Conservation (phyloP, 1,284 basidiomycete genomes). For the Rhodotorula sp. region DNA sequence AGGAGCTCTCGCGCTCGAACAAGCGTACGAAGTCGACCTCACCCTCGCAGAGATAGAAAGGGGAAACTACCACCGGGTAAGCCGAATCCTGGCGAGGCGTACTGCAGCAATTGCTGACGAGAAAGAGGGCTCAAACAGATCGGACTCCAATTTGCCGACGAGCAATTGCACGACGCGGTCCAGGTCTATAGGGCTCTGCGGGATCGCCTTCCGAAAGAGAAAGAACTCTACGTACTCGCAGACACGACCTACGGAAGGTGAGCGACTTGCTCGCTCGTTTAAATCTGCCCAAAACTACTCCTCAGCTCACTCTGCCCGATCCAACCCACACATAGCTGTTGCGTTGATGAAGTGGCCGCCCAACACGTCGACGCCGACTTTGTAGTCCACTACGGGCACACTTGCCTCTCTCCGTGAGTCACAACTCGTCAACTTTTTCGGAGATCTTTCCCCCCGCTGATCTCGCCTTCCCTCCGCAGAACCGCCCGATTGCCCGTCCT, state of each 20-base stretch:
- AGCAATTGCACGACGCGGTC: slow-evolving; percentile 81
- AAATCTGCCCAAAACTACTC: not conserved
- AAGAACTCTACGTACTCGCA: slow-evolving; percentile 82
- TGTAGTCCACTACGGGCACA: slow-evolving; percentile 93
- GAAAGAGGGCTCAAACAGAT: slow-evolving; percentile 55
- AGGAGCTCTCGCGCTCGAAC: slow-evolving; percentile 41
- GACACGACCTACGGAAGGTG: slow-evolving; percentile 97
- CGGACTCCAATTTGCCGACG: slow-evolving; percentile 94
- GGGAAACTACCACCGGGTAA: slow-evolving; percentile 51
- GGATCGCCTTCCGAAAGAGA: slow-evolving; percentile 54
- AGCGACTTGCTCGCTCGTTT: slow-evolving; percentile 41
- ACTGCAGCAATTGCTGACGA: not conserved
- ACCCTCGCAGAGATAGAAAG: slow-evolving; percentile 49
- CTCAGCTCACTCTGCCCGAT: not conserved
- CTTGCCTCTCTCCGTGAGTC: slow-evolving; percentile 82
- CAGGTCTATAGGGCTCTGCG: slow-evolving; percentile 76
- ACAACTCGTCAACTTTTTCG: slow-evolving; percentile 15
- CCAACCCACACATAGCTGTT: slow-evolving; percentile 63
- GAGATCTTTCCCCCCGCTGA: no score
- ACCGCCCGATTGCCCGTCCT: slow-evolving; percentile 76
- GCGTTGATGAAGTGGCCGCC: slow-evolving; percentile 93
- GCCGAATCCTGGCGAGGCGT: slow-evolving; percentile 12
- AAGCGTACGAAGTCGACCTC: slow-evolving; percentile 52
- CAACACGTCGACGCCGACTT: slow-evolving; percentile 90
- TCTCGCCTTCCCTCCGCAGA: slow-evolving; percentile 53